Conservation (phyloP, 805 yeast genomes). For the Teunomyces panamensis region DNA sequence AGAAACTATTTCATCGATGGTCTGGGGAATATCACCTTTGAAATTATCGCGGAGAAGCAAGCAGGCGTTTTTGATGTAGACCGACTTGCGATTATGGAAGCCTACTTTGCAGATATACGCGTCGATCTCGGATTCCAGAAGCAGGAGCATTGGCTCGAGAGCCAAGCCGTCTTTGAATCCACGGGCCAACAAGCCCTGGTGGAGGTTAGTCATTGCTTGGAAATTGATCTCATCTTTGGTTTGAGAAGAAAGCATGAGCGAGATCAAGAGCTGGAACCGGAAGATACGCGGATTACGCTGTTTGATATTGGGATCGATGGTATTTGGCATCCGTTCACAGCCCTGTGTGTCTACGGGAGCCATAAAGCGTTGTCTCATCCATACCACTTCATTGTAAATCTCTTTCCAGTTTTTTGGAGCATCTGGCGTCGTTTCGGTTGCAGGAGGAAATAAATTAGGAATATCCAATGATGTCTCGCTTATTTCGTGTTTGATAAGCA, state of each 20-base stretch:
- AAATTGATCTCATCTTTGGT: slow-evolving; percentile 87
- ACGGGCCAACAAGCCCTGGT: slow-evolving; percentile 40
- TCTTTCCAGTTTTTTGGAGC: slow-evolving; percentile 48
- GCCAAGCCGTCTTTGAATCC: slow-evolving; percentile 52
- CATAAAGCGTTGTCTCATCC: slow-evolving; percentile 61
- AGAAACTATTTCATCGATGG: slow-evolving; percentile 58
- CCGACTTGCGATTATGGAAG: slow-evolving; percentile 78
- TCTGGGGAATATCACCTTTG: slow-evolving; percentile 69
- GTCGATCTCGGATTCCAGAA: slow-evolving; percentile 59
- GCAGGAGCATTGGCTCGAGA: slow-evolving; percentile 49
- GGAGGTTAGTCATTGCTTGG: slow-evolving; percentile 63
- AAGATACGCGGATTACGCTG: slow-evolving; percentile 34
- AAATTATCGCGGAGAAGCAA: slow-evolving; percentile 47
- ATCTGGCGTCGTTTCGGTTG: neutral
- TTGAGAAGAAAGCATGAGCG: slow-evolving; percentile 86
- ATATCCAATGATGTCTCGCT: neutral
- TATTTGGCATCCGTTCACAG: slow-evolving; percentile 59
- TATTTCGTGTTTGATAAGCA: neutral
- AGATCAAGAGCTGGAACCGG: slow-evolving; percentile 72
- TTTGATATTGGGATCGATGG: slow-evolving; percentile 36
- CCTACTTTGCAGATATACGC: slow-evolving; percentile 75
- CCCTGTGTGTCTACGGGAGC: slow-evolving; percentile 92
- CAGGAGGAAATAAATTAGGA: neutral
- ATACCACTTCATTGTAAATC: slow-evolving; percentile 58
- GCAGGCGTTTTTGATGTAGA: slow-evolving; percentile 61